Conservation (phyloP, 768 basidiomycete species). For the Podaxis mareebaensis region DNA sequence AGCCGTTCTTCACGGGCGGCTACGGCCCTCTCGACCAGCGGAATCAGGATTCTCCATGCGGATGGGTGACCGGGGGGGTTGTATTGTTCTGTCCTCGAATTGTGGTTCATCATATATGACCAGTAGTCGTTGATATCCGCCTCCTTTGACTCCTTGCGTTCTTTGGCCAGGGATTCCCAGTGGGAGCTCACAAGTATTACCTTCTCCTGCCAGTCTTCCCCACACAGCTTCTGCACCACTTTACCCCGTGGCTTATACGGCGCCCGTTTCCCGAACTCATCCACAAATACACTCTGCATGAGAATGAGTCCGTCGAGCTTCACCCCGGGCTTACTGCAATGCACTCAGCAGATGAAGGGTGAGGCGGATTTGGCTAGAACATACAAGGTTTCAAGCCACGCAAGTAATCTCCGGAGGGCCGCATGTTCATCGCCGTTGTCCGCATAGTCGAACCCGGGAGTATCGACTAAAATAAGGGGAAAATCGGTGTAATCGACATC, state of each 20-base stretch:
- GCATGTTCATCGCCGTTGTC: neutral
- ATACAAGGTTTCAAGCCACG: conserved; percentile 3
- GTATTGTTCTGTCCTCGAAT: neutral
- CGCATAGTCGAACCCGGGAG: conserved; percentile 5
- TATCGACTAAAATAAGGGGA: conserved; percentile 13
- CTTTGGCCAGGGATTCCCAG: neutral
- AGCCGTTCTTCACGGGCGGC: neutral
- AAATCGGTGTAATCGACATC: conserved; percentile 7
- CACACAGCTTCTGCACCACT: conserved; percentile 5
- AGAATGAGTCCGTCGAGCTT: conserved; percentile 8
- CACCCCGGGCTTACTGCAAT: neutral
- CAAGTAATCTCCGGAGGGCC: neutral
- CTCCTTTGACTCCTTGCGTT: neutral
- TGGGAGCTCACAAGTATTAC: conserved; percentile 8
- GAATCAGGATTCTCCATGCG: conserved; percentile 4
- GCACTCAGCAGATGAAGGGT: neutral
- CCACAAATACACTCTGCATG: conserved; percentile 1
- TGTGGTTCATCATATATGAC: neutral
- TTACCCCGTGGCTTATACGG: neutral
- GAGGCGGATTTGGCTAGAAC: neutral
- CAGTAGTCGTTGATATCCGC: neutral
- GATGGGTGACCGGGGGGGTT: neutral
- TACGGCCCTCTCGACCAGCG: conserved; percentile 1
- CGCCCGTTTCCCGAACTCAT: neutral
- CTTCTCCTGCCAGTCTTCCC: neutral